Evolutionary conservation across 2,329 filamentous ascomycete genomes (phyloP).

Genomic region (Cladosporium phlei): DNA sequence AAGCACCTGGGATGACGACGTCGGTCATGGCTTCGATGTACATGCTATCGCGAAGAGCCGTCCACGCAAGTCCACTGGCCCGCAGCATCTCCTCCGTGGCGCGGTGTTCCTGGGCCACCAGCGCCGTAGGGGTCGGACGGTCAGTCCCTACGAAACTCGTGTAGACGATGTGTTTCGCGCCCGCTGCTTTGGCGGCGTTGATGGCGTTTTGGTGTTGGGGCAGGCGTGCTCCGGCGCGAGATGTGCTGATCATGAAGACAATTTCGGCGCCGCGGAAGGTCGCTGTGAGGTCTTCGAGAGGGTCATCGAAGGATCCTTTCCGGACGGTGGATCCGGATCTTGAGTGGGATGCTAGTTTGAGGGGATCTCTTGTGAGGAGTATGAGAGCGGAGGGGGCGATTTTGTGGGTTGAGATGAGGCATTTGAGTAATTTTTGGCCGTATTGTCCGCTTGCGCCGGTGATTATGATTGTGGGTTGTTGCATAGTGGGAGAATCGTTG

Average conservation of each 20-base stretch:
- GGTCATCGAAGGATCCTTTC: not conserved
- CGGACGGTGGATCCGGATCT: not conserved
- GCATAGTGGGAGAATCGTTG: too few species aligned
- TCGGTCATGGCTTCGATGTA: not conserved
- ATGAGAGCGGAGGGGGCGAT: not conserved
- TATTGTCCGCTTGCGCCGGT: not conserved
- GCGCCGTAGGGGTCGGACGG: not conserved
- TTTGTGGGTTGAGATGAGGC: not conserved
- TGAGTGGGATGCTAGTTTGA: not conserved
- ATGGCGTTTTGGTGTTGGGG: not conserved
- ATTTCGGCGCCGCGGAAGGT: not conserved
- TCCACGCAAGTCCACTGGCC: not conserved
- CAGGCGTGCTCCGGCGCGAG: not conserved
- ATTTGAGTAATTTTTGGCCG: not conserved
- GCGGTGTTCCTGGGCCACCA: not conserved
- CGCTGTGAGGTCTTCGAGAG: not conserved
- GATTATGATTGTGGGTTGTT: not conserved
- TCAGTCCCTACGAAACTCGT: not conserved
- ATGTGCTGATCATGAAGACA: not conserved
- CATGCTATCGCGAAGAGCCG: not conserved
- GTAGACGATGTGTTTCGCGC: not conserved
- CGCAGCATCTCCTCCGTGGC: not conserved
- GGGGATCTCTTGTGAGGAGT: not conserved
- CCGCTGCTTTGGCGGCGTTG: not conserved
- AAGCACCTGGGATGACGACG: not conserved